Evolutionary conservation across 768 basidiomycete species (phyloP).

Genomic region (Phlegmacium glaucopus): DNA sequence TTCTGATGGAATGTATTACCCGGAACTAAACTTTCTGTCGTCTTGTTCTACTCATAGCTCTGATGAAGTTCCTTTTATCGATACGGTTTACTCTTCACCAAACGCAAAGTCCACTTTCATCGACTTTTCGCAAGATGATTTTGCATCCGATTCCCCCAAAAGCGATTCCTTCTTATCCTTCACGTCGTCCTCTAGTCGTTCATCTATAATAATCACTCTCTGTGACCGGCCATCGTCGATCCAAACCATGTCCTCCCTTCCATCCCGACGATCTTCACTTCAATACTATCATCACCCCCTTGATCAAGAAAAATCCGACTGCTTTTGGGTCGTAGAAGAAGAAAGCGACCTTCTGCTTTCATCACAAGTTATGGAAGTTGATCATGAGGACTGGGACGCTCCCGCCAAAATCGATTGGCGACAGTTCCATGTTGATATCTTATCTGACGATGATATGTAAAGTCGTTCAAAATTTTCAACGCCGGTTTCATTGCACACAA

Average conservation of each 20-base stretch:
- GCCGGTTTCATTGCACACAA: too few species aligned
- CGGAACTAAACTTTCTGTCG: background rate
- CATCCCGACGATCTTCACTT: constrained; percentile 20
- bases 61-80: constrained; percentile 22
- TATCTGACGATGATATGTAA: constrained; percentile 22
- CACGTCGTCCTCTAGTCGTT: constrained; percentile 27
- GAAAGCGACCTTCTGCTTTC: constrained; percentile 22
- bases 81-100: constrained; percentile 39
- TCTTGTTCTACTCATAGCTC: background rate
- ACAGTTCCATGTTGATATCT: constrained; percentile 49
- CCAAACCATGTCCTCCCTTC: constrained; percentile 25
- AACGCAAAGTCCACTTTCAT: constrained; percentile 44
- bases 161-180: constrained; percentile 42
- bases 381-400: constrained; percentile 30
- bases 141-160: constrained; percentile 18
- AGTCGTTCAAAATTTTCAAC: too few species aligned
- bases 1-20: background rate
- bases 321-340: constrained; percentile 39
- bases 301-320: constrained; percentile 28
- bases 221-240: constrained; percentile 22
- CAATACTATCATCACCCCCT: constrained; percentile 18
- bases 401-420: constrained; percentile 51
- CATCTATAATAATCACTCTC: constrained; percentile 17
- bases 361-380: constrained; percentile 19
- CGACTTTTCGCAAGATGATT: constrained; percentile 24